Evolutionary conservation across 805 yeast species (phyloP).

Genomic region (Tetrapisispora iriomotensis): DNA sequence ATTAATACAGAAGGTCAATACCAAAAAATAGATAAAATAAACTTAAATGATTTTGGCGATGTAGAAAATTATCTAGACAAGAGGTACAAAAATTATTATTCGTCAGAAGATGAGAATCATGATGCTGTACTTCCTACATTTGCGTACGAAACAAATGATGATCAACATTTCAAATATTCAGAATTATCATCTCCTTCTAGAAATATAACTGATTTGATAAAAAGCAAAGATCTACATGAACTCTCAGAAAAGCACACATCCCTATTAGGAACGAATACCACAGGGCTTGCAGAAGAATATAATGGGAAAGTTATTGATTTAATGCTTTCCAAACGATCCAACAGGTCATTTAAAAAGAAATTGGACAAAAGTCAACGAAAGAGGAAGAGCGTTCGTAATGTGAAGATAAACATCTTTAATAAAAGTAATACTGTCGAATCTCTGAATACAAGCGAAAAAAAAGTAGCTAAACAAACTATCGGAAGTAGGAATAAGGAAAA

Average conservation of each 20-base stretch:
- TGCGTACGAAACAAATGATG: not conserved
- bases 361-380: not conserved
- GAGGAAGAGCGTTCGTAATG: too few species aligned
- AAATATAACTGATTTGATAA: not conserved
- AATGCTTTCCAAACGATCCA: conserved; percentile 10
- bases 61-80: conserved; percentile 12
- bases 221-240: not conserved
- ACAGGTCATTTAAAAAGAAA: too few species aligned
- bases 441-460: not conserved
- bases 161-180: not conserved
- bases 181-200: not conserved
- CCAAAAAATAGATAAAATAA: not conserved
- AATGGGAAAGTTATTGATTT: conserved; percentile 8
- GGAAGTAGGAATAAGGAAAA: not conserved
- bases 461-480: too few species aligned
- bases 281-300: conserved; percentile 4
- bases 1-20: too few species aligned
- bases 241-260: not conserved
- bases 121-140: not conserved
- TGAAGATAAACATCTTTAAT: not conserved
- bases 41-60: not conserved
- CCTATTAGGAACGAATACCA: too few species aligned
- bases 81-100: conserved; percentile 11
- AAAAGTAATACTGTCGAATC: not conserved
- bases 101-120: conserved; percentile 5